A percentile compares a stretch with the other conserved stretches of the same genome.
Evolutionary conservation across 345 rosid species (phyloP).

Genomic region (Clarkia xantiana): DNA sequence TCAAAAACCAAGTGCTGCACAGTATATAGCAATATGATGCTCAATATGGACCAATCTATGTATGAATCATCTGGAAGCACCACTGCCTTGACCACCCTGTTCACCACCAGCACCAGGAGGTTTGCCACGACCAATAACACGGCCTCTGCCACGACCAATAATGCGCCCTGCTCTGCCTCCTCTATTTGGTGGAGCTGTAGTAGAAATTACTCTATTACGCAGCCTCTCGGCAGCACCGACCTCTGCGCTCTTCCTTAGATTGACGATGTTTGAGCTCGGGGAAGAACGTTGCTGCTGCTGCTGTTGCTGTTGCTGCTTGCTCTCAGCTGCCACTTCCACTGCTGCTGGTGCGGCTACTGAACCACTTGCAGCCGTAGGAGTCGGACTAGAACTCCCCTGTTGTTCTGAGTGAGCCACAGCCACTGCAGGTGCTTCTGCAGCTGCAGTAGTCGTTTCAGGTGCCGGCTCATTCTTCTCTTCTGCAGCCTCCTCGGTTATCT

Average conservation of each 20-base stretch:
- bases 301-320: conserved; percentile 12
- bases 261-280: conserved; percentile 28
- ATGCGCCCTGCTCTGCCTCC: conserved; percentile 35
- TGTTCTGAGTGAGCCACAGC: too few relatives aligned
- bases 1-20: too few relatives aligned
- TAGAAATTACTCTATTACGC: conserved; percentile 27
- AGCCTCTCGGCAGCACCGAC: conserved; percentile 40
- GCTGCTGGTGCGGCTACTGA: too few relatives aligned
- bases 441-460: conserved; percentile 9
- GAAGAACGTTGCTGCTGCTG: conserved; percentile 12
- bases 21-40: too few relatives aligned
- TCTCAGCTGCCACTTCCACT: too few relatives aligned
- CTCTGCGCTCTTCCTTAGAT: conserved; percentile 42
- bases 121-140: conserved; percentile 11
- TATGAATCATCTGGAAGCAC: too few relatives aligned
- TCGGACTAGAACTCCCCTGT: too few relatives aligned
- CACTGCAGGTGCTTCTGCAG: conserved; percentile 10
- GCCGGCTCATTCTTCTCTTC: conserved; percentile 33
- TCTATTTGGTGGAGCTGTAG: conserved; percentile 11
- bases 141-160: conserved; percentile 12
- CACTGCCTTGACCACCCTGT: background rate
- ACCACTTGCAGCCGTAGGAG: too few relatives aligned
- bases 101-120: conserved; percentile 10
- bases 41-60: too few relatives aligned
- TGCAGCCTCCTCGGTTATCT: conserved; percentile 23